Base-by-base conservation (phyloP, 805 yeast species). In the Ogataea polymorpha region DNA sequence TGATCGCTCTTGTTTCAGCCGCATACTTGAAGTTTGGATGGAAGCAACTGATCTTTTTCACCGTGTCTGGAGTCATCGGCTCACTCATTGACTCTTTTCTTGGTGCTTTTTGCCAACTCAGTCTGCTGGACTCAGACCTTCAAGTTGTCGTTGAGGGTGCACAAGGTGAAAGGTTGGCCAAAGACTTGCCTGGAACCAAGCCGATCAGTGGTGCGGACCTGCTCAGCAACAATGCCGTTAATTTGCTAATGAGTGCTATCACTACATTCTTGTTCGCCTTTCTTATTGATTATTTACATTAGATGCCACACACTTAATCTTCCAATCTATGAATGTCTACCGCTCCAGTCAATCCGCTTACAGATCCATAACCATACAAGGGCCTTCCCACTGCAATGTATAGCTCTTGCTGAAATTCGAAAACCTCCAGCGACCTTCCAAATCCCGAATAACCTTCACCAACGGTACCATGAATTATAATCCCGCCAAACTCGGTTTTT, bases 401-500 rank as follows among this genome's bases (percentile, higher is more conserved):
- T 0, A 26, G n/a, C 2, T 33, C 21, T 2, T 41, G 46, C 4
- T 41, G 40, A 15, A 51, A 51, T 7, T 49, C 44, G 23, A 61
- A 56, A 0, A 54, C 47, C 4, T 56, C 67, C 15, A 77, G 25
- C 0, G 64, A 44, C 13, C 58, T 49, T 2, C 80, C 82, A 54
- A 72, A 75, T 14, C 72, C 75, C 6, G 70, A 54, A 33, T 60
- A 68, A 2, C 65, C 72, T 18, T 55, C 56, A 2, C 54, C 59
- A 1, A 35, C 27, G 4, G 50, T 56, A 1, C 59, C 59, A 7
- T 48, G 23, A 18, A 55, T 59, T 34, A 63, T 29, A 4, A 35
- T 39, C 31, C 15, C 52, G 40, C 16, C 48, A 46, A 6, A 48
- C 10, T 11, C 32, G 23, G 16, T 15, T 13, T 44, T 28, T 12